Conservation (phyloP, 768 basidiomycete genomes). For the Rhizopogon roseolus region DNA sequence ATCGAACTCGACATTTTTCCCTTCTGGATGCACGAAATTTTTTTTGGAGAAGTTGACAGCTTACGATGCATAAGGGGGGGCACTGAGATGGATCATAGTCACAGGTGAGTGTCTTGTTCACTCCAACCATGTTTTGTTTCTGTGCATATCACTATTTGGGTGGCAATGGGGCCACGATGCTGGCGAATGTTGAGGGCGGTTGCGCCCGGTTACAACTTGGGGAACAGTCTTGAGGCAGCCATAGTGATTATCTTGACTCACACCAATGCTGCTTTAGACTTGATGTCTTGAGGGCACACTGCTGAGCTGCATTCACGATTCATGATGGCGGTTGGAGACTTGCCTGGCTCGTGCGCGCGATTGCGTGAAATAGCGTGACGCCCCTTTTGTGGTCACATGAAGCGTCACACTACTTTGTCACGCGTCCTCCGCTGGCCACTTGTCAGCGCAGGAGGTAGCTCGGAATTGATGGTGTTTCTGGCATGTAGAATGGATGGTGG, state of each 20-base stretch:
- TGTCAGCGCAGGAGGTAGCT: background rate
- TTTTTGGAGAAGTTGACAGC: background rate
- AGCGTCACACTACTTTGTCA: slow-evolving; percentile 15
- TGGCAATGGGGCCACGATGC: background rate
- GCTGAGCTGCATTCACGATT: slow-evolving; percentile 18
- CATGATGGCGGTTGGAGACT: slow-evolving; percentile 25
- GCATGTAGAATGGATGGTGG: background rate
- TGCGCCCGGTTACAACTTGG: slow-evolving; percentile 4
- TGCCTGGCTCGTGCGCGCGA: slow-evolving; percentile 14
- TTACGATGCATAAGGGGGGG: background rate
- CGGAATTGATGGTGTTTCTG: background rate
- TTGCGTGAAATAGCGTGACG: slow-evolving; percentile 13
- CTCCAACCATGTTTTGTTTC: slow-evolving; percentile 15
- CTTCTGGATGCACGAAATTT: slow-evolving; percentile 2
- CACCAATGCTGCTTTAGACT: slow-evolving; percentile 19
- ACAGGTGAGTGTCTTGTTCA: slow-evolving; percentile 26
- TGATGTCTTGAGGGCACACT: slow-evolving; percentile 19
- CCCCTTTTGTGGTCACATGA: slow-evolving; percentile 23
- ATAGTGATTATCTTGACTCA: slow-evolving; percentile 22
- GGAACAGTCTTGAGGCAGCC: slow-evolving; percentile 2
- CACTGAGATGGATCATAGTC: slow-evolving; percentile 11
- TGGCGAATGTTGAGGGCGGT: slow-evolving; percentile 1
- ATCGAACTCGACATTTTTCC: slow-evolving; percentile 5
- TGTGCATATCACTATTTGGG: slow-evolving; percentile 12
- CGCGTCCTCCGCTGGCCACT: slow-evolving; percentile 2